A percentile compares a stretch with the other conserved stretches of the same genome.
These are phyloP conservation scores for Puccinia hordei DNA, from an alignment of 1,284 basidiomycete genomes.

Conservation along the genomic window DNA sequence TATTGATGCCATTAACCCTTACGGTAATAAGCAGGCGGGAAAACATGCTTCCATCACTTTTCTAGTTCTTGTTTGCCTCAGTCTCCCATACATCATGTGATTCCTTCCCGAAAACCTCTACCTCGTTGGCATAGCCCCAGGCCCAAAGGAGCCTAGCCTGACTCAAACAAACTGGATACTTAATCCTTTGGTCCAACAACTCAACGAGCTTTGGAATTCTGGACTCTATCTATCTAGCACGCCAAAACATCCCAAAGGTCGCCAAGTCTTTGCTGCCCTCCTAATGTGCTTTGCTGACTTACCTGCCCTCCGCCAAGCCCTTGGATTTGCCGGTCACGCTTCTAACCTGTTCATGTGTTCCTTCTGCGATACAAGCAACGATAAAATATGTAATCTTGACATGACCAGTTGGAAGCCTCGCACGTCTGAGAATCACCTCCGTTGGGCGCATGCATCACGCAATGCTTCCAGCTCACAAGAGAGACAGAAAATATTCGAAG, in stretches of 20 bases:
- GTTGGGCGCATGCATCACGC: conserved; percentile 4
- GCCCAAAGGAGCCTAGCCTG: conserved; percentile 52
- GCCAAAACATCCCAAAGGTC: neutral
- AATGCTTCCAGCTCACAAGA: neutral
- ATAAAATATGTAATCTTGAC: conserved; percentile 11
- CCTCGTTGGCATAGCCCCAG: conserved; percentile 60
- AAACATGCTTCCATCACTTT: conserved; percentile 32
- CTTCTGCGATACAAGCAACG: conserved; percentile 23
- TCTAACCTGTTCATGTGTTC: conserved; percentile 43
- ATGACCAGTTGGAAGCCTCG: neutral
- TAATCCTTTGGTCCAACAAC: conserved; percentile 56
- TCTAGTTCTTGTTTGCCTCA: conserved; percentile 14
- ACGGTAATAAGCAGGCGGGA: neutral
- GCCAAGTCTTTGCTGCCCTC: conserved; percentile 9
- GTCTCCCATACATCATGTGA: conserved; percentile 57
- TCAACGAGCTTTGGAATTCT: conserved; percentile 57
- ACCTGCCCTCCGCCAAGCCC: conserved; percentile 42
- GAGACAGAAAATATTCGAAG: conserved; percentile 4
- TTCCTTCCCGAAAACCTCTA: conserved; percentile 60
- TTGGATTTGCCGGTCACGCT: conserved; percentile 36
- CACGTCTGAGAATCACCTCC: neutral
- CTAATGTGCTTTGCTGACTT: conserved; percentile 35
- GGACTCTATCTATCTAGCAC: conserved; percentile 54
- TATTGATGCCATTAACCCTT: conserved; percentile 38
- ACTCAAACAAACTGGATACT: conserved; percentile 58